These are phyloP conservation scores for Podila minutissima DNA, from an alignment of 192 early-diverging fungal species.

Conservation along the genomic window DNA sequence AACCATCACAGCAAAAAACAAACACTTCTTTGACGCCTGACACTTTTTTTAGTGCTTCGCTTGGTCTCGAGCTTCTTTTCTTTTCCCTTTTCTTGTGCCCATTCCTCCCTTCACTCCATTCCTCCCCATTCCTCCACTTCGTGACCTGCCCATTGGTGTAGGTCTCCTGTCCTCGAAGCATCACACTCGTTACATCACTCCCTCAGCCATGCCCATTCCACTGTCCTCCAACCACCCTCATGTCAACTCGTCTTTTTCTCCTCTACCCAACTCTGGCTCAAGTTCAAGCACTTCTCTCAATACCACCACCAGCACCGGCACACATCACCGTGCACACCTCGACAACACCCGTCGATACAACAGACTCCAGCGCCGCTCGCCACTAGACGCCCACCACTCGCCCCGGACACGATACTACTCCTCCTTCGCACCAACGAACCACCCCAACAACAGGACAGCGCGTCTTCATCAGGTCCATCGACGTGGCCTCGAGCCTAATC, in stretches of 20 bases:
- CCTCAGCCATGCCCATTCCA: not conserved
- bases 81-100: too few relatives aligned
- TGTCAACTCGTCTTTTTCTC: not conserved
- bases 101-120: conserved; percentile 6
- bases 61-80: too few relatives aligned
- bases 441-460: not conserved
- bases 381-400: conserved; percentile 25
- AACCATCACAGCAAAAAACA: too few relatives aligned
- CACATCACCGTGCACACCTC: conserved; percentile 5
- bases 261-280: not conserved
- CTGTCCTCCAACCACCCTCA: conserved; percentile 1
- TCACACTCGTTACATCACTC: not conserved
- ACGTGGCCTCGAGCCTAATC: not conserved
- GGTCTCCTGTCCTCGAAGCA: not conserved
- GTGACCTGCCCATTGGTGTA: conserved; percentile 10
- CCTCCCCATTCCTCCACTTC: not conserved
- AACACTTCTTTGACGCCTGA: too few relatives aligned
- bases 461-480: not conserved
- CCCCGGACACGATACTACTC: conserved; percentile 32
- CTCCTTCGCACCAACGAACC: conserved; percentile 11
- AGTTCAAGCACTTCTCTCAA: not conserved
- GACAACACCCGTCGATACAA: conserved; percentile 26
- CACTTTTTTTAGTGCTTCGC: too few relatives aligned
- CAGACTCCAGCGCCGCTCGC: conserved; percentile 39
- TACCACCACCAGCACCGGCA: not conserved